Evolutionary conservation across 257 asterid species (phyloP).

Genomic region (Scutellaria barbata): DNA sequence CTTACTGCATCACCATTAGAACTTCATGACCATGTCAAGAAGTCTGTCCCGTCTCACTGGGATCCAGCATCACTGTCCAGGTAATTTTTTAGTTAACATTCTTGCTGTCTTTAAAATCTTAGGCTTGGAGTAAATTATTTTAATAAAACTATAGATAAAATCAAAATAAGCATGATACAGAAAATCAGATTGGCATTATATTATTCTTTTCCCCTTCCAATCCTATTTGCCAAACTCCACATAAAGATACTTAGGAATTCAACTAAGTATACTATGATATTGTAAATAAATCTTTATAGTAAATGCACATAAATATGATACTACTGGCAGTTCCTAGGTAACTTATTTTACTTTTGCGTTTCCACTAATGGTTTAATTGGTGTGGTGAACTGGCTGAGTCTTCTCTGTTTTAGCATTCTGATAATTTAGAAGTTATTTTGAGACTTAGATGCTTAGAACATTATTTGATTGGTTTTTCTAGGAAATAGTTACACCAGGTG

Average conservation of each 20-base stretch:
- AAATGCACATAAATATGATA: conserved; percentile 3
- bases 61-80: conserved; percentile 91
- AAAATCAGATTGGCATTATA: not conserved
- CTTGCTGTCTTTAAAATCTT: conserved; percentile 4
- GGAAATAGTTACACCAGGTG: not conserved
- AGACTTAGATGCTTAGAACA: not conserved
- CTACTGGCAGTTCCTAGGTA: not conserved
- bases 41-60: conserved; percentile 91
- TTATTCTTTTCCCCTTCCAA: not conserved
- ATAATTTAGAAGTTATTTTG: not conserved
- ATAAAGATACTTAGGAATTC: conserved; percentile 6
- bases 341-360: conserved; percentile 6
- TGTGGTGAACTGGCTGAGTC: not conserved
- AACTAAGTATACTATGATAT: not conserved
- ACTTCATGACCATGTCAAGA: conserved; percentile 89
- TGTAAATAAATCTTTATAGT: not conserved
- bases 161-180: not conserved
- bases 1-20: conserved; percentile 82
- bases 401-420: not conserved
- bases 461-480: not conserved
- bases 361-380: not conserved
- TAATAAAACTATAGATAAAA: not conserved
- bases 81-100: conserved; percentile 42
- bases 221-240: not conserved
- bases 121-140: not conserved